Evolutionary conservation across 2,329 filamentous ascomycete species (phyloP).

Genomic region (Colletotrichum gloeosporioides): DNA sequence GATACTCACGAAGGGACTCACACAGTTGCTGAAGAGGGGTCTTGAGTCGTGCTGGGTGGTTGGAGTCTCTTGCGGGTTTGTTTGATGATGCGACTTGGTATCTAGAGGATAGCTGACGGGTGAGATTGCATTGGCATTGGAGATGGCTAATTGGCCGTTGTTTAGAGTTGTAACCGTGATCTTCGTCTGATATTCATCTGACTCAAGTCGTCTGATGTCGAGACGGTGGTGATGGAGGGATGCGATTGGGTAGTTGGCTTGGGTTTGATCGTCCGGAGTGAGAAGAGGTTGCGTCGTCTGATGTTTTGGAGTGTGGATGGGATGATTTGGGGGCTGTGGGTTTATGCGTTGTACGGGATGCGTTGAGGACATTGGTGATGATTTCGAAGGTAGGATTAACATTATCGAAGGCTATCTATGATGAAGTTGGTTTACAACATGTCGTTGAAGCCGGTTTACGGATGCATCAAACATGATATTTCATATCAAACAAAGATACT

Average conservation of each 20-base stretch:
- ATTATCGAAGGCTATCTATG: neutral
- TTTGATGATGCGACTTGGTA: neutral
- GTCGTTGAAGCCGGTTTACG: neutral
- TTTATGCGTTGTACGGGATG: neutral
- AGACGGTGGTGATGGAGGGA: neutral
- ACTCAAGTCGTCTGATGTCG: neutral
- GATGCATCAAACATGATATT: no score
- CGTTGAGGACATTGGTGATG: neutral
- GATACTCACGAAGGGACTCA: no score
- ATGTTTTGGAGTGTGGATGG: neutral
- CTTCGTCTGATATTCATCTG: neutral
- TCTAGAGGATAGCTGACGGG: neutral
- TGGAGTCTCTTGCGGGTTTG: neutral
- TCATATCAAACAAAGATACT: neutral
- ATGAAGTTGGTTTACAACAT: neutral
- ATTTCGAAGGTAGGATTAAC: neutral
- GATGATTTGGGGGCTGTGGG: neutral
- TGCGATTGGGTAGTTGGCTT: neutral
- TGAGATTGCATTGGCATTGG: neutral
- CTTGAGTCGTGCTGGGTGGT: neutral
- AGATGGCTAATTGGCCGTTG: neutral
- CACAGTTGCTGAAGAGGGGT: no score
- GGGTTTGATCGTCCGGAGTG: neutral
- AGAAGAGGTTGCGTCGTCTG: neutral
- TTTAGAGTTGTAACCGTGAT: neutral